These are phyloP conservation scores for Paspalum vaginatum DNA, from an alignment of 176 grass and related monocot genomes.

Conservation along the genomic window DNA sequence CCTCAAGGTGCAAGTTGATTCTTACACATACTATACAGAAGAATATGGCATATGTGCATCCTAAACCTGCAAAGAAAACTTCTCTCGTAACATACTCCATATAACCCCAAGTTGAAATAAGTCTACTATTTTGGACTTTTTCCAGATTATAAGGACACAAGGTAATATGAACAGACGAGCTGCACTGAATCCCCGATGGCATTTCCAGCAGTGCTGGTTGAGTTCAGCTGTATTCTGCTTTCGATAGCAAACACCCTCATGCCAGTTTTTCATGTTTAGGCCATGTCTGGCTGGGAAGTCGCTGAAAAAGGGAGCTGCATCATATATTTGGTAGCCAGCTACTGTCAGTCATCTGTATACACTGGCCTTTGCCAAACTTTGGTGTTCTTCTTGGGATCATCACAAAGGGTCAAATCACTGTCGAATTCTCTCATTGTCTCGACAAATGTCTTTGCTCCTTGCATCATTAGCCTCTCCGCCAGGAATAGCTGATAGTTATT, in stretches of 20 bases:
- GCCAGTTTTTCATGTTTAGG: neutral
- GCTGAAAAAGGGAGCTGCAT: neutral
- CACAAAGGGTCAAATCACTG: slow-evolving; percentile 66
- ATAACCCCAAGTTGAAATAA: slow-evolving; percentile 6
- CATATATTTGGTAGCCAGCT: neutral
- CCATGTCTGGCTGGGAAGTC: slow-evolving; percentile 3
- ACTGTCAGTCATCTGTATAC: slow-evolving; percentile 50
- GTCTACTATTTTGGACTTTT: neutral
- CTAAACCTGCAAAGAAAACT: slow-evolving; percentile 27
- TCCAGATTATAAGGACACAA: neutral
- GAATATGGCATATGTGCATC: slow-evolving; percentile 1
- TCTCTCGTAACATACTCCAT: neutral
- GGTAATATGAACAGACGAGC: slow-evolving; percentile 23
- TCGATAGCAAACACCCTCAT: neutral
- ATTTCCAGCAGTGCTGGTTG: neutral
- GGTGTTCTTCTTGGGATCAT: slow-evolving; percentile 77
- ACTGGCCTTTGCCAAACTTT: slow-evolving; percentile 77
- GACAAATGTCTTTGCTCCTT: slow-evolving; percentile 66
- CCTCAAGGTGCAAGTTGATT: neutral
- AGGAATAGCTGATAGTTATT: slow-evolving; percentile 85
- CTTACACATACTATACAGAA: slow-evolving; percentile 42
- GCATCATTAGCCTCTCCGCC: slow-evolving; percentile 71
- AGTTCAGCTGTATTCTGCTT: neutral
- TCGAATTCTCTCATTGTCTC: slow-evolving; percentile 82
- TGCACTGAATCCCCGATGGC: neutral